Base-by-base conservation (phyloP, 2,329 filamentous ascomycete species). In the Cordyceps farinosa region DNA sequence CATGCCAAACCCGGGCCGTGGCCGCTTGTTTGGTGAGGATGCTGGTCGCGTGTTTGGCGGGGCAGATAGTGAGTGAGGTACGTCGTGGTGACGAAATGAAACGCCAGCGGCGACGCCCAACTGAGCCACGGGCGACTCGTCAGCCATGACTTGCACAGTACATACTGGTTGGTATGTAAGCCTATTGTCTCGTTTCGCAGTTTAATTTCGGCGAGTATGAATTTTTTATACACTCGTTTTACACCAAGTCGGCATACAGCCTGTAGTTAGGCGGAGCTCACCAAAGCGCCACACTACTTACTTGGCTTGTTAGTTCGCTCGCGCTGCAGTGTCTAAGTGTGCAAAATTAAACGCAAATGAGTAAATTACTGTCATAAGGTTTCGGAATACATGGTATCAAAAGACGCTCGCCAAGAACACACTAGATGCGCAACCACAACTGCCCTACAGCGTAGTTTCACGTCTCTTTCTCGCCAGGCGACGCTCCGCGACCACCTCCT, bases 401-500 rank as follows among this genome's bases (percentile, higher is more conserved):
- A 15, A 57, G 6, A 32, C 36, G 3, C 34, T 10, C 27, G 27
- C 17, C n/a, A 15, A 3, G 22, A 51, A 40, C 1, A 52, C 8
- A 1, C 7, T 8, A 27, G 29, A 61, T 6, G 17, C 48, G 11
- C 17, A 11, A 17, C 38, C 17, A 22, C 38, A 29, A 22, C 47
- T 42, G 29, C 10, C 10, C 58, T 61, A 55, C 30, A 47, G 32
- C 38, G 52, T 38, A 27, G 60, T 61, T 42, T 61, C 34, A 9
- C 42, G 48, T 27, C 48, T 65, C 59, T 57, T 53, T 47, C 61
- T 61, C 17, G 17, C 40, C 40, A 66, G 32, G 1, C 52, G 45
- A 22, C 55, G 9, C 5, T 32, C 57, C 30, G 65, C 61, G 27
- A 34, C 40, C 40, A 63, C 57, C 3, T 61, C 34, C 34, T 36